These are phyloP conservation scores for Collybia nuda DNA, from an alignment of 768 basidiomycete genomes.

Conservation along the genomic window DNA sequence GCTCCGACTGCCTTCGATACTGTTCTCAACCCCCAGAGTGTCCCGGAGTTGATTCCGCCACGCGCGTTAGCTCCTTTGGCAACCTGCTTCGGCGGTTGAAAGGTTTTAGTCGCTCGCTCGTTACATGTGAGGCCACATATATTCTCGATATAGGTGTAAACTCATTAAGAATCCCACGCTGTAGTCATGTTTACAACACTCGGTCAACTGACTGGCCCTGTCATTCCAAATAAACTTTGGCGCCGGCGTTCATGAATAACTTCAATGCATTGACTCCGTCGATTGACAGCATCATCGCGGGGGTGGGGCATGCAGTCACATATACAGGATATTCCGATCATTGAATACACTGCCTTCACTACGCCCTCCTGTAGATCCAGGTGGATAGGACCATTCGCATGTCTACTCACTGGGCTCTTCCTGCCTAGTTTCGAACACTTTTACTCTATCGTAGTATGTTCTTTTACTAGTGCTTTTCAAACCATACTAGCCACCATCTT, in stretches of 20 bases:
- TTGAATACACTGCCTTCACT: no score
- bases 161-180: background rate
- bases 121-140: constrained; percentile 12
- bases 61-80: constrained; percentile 11
- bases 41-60: constrained; percentile 12
- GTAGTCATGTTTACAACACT: background rate
- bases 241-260: background rate
- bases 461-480: no score
- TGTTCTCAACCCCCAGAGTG: constrained; percentile 25
- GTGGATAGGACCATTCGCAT: no score
- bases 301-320: background rate
- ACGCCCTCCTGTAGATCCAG: no score
- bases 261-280: no score
- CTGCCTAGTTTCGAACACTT: no score
- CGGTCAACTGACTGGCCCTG: constrained; percentile 2
- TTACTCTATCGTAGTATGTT: no score
- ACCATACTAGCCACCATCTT: no score
- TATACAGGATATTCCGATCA: no score
- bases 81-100: constrained; percentile 10
- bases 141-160: no score
- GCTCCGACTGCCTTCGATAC: constrained; percentile 26
- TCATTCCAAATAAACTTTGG: constrained; percentile 2
- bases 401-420: no score
- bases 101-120: constrained; percentile 9
- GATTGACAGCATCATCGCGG: background rate